Evolutionary conservation across 148 eudicot species (phyloP).

Genomic region (Amaranthus hypochondriacus): DNA sequence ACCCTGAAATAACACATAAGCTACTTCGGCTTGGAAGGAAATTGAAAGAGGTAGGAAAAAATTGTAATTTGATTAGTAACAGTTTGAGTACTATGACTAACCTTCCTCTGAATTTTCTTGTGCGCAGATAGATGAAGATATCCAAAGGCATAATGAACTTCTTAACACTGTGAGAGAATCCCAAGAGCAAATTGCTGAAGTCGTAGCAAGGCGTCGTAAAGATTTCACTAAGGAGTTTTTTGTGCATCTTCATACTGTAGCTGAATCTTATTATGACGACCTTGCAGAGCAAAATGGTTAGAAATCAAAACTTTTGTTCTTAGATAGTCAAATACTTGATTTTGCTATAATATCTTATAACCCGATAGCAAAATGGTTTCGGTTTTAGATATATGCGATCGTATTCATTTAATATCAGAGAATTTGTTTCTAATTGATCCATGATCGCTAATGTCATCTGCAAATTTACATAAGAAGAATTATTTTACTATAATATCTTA

Average conservation of each 20-base stretch:
- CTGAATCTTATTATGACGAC: constrained; percentile 73
- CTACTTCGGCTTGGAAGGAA: constrained; percentile 73
- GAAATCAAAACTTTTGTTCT: constrained; percentile 11
- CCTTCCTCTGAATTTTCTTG: neutral
- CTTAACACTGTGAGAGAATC: constrained; percentile 49
- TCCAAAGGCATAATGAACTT: constrained; percentile 80
- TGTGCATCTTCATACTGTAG: constrained; percentile 67
- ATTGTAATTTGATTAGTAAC: neutral
- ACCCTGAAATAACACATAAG: constrained; percentile 69
- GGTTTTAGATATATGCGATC: too few relatives aligned
- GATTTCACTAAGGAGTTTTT: constrained; percentile 92
- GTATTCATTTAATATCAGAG: too few relatives aligned
- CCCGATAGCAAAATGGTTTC: too few relatives aligned
- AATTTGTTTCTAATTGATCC: too few relatives aligned
- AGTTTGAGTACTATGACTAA: neutral
- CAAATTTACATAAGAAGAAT: too few relatives aligned
- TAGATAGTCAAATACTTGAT: too few relatives aligned
- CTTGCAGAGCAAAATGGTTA: constrained; percentile 76
- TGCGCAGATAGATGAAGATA: constrained; percentile 79
- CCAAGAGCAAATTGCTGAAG: constrained; percentile 56
- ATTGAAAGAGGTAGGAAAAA: constrained; percentile 70
- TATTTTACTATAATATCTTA: too few relatives aligned
- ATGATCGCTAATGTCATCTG: too few relatives aligned
- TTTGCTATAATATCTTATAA: too few relatives aligned
- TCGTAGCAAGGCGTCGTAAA: constrained; percentile 86